Evolutionary conservation across 2,329 filamentous ascomycete species (phyloP).

Genomic region (Trichoderma simmonsii): DNA sequence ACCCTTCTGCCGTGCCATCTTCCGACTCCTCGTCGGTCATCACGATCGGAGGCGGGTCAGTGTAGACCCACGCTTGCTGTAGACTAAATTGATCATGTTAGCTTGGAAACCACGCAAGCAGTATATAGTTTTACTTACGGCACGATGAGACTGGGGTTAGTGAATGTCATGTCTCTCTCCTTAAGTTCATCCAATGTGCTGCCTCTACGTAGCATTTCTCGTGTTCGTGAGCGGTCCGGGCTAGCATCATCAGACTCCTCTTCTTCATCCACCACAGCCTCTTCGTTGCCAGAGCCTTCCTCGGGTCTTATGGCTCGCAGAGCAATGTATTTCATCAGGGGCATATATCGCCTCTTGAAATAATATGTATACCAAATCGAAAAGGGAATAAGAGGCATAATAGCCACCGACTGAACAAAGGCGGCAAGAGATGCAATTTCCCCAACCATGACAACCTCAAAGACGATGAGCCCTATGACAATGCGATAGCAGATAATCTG

Average conservation of each 20-base stretch:
- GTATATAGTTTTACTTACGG: conserved; percentile 49
- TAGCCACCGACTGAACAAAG: conserved; percentile 67
- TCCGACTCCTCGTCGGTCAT: conserved; percentile 29
- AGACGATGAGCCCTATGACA: conserved; percentile 79
- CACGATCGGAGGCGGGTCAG: conserved; percentile 44
- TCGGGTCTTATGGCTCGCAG: conserved; percentile 72
- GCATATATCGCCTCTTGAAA: conserved; percentile 77
- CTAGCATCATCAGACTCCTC: conserved; percentile 43
- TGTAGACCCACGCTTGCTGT: conserved; percentile 67
- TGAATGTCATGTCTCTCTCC: conserved; percentile 66
- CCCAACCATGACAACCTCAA: conserved; percentile 87
- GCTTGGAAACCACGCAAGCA: not conserved
- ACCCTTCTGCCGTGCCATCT: conserved; percentile 20
- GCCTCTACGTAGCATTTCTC: conserved; percentile 47
- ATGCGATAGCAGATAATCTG: conserved; percentile 93
- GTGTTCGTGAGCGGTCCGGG: conserved; percentile 32
- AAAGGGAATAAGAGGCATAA: conserved; percentile 71
- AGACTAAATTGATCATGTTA: conserved; percentile 42
- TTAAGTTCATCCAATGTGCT: conserved; percentile 70
- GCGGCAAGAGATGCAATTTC: conserved; percentile 73
- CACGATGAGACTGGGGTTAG: conserved; percentile 70
- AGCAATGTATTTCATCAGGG: conserved; percentile 88
- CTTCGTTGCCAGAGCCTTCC: conserved; percentile 43
- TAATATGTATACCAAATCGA: conserved; percentile 90
- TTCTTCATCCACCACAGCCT: conserved; percentile 35